phyloP scores from a whole-genome alignment of 495 filamentous ascomycete genomes.

The Daldinia vernicosa region DNA sequence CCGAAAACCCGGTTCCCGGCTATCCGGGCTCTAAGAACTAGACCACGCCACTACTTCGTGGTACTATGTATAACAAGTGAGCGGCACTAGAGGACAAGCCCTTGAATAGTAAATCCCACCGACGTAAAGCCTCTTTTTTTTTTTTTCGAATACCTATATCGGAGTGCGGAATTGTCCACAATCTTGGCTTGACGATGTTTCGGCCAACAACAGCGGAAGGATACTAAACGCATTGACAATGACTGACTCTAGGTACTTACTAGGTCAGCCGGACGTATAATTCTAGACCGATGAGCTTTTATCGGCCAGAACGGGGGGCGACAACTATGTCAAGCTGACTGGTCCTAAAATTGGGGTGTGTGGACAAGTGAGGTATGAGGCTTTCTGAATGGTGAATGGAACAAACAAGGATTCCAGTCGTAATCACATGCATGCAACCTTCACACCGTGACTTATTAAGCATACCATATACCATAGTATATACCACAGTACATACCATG shows the following conservation, averaged over 20 bases:
- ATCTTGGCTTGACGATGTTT: constrained; percentile 19
- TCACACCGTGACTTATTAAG: constrained; percentile 25
- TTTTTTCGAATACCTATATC: neutral
- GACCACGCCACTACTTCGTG: constrained; percentile 13
- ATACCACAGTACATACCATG: neutral
- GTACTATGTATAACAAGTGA: neutral
- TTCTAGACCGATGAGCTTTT: constrained; percentile 25
- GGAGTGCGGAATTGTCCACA: constrained; percentile 10
- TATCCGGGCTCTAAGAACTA: constrained; percentile 8
- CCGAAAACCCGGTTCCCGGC: constrained; percentile 20
- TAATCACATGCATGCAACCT: constrained; percentile 35
- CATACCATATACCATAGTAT: constrained; percentile 7
- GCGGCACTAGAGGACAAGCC: constrained; percentile 12
- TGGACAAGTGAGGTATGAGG: constrained; percentile 13
- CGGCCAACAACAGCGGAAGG: constrained; percentile 8
- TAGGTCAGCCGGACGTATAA: neutral
- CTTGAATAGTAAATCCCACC: constrained; percentile 13
- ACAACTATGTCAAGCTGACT: constrained; percentile 8
- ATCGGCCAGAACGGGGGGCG: constrained; percentile 15
- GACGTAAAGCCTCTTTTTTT: constrained; percentile 18
- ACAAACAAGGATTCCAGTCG: constrained; percentile 21
- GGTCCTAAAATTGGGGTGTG: constrained; percentile 6
- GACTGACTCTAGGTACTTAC: neutral
- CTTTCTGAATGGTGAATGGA: neutral
- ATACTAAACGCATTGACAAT: neutral